Evolutionary conservation across 2,329 filamentous ascomycete genomes (phyloP).

Genomic region (Aureobasidium leucospermi): DNA sequence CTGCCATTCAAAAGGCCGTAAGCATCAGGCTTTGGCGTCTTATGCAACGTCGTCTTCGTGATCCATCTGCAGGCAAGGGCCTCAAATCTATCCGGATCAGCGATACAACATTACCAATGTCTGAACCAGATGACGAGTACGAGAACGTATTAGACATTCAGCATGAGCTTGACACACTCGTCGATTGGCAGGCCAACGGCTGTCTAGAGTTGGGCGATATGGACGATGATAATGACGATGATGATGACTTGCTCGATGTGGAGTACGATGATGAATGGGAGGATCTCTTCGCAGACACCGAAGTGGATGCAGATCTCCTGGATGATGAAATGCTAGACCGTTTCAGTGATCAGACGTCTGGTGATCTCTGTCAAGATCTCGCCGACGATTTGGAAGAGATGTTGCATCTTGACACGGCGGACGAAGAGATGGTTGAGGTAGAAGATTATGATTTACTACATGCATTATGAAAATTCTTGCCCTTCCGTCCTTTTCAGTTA

Average conservation of each 20-base stretch:
- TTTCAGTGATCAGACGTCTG: neutral
- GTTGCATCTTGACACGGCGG: neutral
- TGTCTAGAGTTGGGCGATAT: neutral
- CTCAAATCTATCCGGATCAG: neutral
- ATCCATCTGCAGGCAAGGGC: neutral
- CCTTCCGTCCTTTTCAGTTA: neutral
- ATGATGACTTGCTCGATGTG: neutral
- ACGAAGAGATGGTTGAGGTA: neutral
- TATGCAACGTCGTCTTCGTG: slow-evolving; percentile 11
- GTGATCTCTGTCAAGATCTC: neutral
- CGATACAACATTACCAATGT: neutral
- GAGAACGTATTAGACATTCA: neutral
- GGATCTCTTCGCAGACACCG: neutral
- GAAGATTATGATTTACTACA: neutral
- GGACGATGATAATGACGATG: neutral
- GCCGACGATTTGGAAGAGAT: neutral
- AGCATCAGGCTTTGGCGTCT: slow-evolving; percentile 15
- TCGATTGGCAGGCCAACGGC: neutral
- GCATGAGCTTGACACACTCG: neutral
- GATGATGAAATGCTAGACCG: slow-evolving; percentile 1
- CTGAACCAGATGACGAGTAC: neutral
- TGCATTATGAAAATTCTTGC: neutral
- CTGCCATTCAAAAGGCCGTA: slow-evolving; percentile 8
- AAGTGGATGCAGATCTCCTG: neutral
- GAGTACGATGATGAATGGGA: neutral